Base-by-base conservation (phyloP, 2,329 filamentous ascomycete genomes). In the Hansfordia pulvinata region DNA sequence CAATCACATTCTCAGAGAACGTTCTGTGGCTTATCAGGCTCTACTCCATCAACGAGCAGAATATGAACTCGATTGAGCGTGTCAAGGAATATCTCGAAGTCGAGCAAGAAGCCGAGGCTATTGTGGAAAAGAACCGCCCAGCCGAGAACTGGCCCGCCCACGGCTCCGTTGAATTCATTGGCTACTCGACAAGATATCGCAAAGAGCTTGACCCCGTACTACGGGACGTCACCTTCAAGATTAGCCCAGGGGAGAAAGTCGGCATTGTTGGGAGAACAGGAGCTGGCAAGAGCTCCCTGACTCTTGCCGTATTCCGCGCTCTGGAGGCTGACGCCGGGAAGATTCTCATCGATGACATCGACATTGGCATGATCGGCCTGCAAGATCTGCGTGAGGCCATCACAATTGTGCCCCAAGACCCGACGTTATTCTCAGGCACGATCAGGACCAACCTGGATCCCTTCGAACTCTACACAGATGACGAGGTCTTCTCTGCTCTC, bases 1-100 rank as follows among this genome's bases (percentile, higher is more conserved):
- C 90, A 10, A 83, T 98, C 39, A 88, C 83, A 2, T 98, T 98
- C 44, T 93, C 86, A 0, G 90, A 98, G 51, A 96, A 93, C 38
- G 80, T 98, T 6, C 59, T 98, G 11, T 98, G 90, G 90, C 75
- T 96, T 29, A 86, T 98, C 17, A 77, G 90, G 24, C 65, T 94
- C 10, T 98, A 98, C 50, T 79, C 86, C 1, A 74, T 82, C 46
- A 94, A 96, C 44, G 90, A 98, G 56, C 90, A 98, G 54, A 96
- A 94, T 55, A 96, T 98, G 90, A 98, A 98, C 55, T 88, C 88
- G 3, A 86, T 96, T 25, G 90, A 98, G 56, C 82, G 90, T 44
- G 78, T 98, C 46, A 92, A 93, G 58, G 90, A 98, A 49, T 98
- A 96, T 46, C 69, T 96, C 19, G 84, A 96, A 23, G 81, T 98